Evolutionary conservation across 2,329 filamentous ascomycete species (phyloP).

Genomic region (Monosporascus sp.): DNA sequence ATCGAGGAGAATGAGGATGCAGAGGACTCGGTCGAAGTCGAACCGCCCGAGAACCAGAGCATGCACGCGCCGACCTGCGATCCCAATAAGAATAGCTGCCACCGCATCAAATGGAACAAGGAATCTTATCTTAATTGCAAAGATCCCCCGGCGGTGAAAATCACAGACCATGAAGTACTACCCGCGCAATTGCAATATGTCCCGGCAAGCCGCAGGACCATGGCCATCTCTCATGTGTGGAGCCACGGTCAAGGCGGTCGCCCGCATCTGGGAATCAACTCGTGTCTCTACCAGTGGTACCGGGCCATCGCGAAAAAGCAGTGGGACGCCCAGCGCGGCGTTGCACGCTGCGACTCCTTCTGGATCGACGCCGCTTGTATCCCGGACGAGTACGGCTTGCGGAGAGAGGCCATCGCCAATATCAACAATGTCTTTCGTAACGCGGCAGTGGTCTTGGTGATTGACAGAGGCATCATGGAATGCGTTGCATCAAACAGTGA

Average conservation of each 20-base stretch:
- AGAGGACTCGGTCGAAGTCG: no score
- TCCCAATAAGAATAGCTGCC: no score
- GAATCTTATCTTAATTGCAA: background rate
- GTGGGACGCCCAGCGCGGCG: no score
- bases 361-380: constrained; percentile 27
- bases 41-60: no score
- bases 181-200: constrained; percentile 5
- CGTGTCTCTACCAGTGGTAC: constrained; percentile 20
- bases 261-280: constrained; percentile 18
- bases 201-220: no score
- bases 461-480: constrained; percentile 20
- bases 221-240: constrained; percentile 22
- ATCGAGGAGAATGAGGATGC: no score
- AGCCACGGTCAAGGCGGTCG: constrained; percentile 20
- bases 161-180: background rate
- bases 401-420: constrained; percentile 17
- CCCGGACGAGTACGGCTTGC: constrained; percentile 14
- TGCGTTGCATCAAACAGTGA: constrained; percentile 17
- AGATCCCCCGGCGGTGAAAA: background rate
- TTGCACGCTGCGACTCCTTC: constrained; percentile 21
- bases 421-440: constrained; percentile 19
- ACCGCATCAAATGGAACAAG: background rate
- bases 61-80: no score
- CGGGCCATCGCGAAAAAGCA: constrained; percentile 8
- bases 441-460: constrained; percentile 15